These are phyloP conservation scores for Thymus mandschuricus DNA, from an alignment of 257 asterid genomes.

Conservation along the genomic window DNA sequence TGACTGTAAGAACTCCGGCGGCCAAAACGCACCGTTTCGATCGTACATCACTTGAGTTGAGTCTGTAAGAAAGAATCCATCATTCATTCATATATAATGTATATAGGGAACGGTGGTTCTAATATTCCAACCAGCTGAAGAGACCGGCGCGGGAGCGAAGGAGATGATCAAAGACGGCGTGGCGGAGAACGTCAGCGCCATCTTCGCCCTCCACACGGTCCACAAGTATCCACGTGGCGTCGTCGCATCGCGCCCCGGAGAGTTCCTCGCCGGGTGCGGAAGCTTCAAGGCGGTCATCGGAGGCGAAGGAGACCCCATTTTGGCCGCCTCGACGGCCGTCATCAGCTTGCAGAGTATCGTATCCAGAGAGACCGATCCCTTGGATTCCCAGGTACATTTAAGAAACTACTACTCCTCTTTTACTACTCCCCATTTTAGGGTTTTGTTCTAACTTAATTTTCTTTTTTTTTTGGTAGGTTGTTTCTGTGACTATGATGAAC, in stretches of 20 bases:
- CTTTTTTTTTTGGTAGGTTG: slow-evolving; percentile 32
- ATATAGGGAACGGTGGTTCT: slow-evolving; percentile 54
- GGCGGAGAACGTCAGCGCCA: slow-evolving; percentile 46
- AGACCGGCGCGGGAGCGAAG: slow-evolving; percentile 53
- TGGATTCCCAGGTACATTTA: slow-evolving; percentile 50
- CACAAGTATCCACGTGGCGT: slow-evolving; percentile 37
- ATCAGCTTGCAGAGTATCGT: slow-evolving; percentile 59
- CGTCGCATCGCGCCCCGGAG: slow-evolving; percentile 51
- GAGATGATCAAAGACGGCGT: slow-evolving; percentile 54
- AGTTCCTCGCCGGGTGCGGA: slow-evolving; percentile 58
- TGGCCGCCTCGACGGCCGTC: slow-evolving; percentile 54
- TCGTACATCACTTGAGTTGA: neutral
- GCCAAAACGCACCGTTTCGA: no score
- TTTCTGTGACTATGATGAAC: slow-evolving; percentile 45
- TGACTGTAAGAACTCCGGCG: slow-evolving; percentile 34
- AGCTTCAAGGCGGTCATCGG: slow-evolving; percentile 50
- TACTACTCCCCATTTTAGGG: neutral
- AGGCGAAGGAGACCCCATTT: slow-evolving; percentile 46
- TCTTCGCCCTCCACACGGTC: slow-evolving; percentile 49
- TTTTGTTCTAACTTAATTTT: no score
- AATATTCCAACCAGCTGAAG: slow-evolving; percentile 73
- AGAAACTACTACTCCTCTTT: neutral
- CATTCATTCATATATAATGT: no score
- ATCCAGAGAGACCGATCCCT: slow-evolving; percentile 59
- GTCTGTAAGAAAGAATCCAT: no score